These are phyloP conservation scores for Fusarium sp. DNA, from an alignment of 2,329 filamentous ascomycete species.

Conservation along the genomic window DNA sequence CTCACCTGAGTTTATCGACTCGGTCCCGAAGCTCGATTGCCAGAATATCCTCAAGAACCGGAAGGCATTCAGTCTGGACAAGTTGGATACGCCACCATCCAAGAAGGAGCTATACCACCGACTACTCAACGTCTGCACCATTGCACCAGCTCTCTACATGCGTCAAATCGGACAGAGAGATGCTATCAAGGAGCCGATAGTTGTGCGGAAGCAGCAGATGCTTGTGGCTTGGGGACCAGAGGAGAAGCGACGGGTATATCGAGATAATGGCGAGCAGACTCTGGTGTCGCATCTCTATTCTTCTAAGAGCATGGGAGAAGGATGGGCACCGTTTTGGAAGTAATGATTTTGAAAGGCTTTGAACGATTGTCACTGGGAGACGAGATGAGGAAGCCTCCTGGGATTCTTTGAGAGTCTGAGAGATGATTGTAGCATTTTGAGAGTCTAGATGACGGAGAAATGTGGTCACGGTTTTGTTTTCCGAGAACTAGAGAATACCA, in stretches of 20 bases:
- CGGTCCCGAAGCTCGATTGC: conserved; percentile 47
- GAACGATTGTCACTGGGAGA: not conserved
- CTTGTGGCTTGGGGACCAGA: conserved; percentile 51
- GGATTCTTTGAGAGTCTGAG: not conserved
- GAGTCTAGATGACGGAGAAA: not conserved
- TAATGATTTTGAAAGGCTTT: not conserved
- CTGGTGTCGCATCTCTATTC: conserved; percentile 45
- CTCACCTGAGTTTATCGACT: conserved; percentile 46
- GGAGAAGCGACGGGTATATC: conserved; percentile 45
- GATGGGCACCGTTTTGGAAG: conserved; percentile 26
- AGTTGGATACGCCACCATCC: conserved; percentile 45
- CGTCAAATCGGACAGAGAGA: conserved; percentile 48
- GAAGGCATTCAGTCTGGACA: conserved; percentile 47
- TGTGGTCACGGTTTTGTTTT: not conserved
- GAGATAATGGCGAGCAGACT: conserved; percentile 43
- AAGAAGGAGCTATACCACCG: conserved; percentile 45
- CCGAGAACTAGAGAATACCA: not conserved
- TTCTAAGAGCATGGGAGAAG: conserved; percentile 27
- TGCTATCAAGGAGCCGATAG: conserved; percentile 45
- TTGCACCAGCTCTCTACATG: conserved; percentile 50
- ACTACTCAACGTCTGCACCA: conserved; percentile 48
- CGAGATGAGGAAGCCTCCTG: not conserved
- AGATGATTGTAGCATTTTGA: not conserved
- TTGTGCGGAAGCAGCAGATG: conserved; percentile 51
- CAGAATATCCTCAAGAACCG: conserved; percentile 50